Evolutionary conservation across 371 early-diverging fungal genomes (phyloP).

Genomic region (Rhizomucor miehei): DNA sequence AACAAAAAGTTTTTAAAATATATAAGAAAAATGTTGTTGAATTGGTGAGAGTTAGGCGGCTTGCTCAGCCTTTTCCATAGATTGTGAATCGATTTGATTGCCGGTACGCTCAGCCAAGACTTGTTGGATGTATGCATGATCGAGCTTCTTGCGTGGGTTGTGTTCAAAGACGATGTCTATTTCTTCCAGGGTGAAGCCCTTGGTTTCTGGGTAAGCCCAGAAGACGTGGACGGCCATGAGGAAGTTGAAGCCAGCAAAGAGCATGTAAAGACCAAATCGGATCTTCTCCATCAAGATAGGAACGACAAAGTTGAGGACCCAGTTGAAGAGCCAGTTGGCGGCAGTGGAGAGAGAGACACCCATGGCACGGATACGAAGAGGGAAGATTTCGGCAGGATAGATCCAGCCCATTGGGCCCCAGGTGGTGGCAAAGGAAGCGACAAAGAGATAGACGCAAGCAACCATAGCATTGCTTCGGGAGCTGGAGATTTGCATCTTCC

Average conservation of each 20-base stretch:
- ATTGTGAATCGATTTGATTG: no score
- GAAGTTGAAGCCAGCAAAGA: conserved; percentile 61
- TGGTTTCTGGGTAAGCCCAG: conserved; percentile 62
- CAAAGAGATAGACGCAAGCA: conserved; percentile 64
- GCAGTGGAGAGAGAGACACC: conserved; percentile 79
- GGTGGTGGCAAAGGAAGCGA: conserved; percentile 70
- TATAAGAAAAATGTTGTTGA: no score
- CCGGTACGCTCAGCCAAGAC: conserved; percentile 9
- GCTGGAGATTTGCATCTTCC: conserved; percentile 8
- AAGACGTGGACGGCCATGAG: conserved; percentile 53
- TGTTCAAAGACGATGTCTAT: conserved; percentile 35
- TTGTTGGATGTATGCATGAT: conserved; percentile 17
- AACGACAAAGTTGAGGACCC: conserved; percentile 54
- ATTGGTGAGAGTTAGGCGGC: no score
- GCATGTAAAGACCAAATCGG: conserved; percentile 61
- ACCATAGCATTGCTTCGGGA: conserved; percentile 34
- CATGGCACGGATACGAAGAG: conserved; percentile 68
- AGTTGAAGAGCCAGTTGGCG: conserved; percentile 84
- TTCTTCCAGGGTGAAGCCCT: conserved; percentile 53
- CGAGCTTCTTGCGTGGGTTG: conserved; percentile 31
- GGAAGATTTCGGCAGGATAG: conserved; percentile 84
- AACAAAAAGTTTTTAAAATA: no score
- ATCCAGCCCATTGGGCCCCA: conserved; percentile 93
- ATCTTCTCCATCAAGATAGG: conserved; percentile 58
- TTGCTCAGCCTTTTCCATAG: no score